Evolutionary conservation across 345 rosid species (phyloP).

Genomic region (Brassica nigra): DNA sequence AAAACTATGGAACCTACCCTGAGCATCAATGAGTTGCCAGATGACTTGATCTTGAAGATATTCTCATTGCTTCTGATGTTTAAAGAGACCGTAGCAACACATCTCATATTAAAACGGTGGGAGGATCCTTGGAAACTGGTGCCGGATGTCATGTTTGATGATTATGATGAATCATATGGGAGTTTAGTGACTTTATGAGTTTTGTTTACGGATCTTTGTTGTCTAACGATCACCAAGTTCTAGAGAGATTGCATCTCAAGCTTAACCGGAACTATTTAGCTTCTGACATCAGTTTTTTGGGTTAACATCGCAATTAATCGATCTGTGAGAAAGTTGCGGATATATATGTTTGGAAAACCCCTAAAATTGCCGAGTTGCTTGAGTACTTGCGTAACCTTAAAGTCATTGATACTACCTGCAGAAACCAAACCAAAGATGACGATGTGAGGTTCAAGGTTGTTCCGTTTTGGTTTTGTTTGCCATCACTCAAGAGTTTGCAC

Average conservation of each 20-base stretch:
- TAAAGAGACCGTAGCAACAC: neutral
- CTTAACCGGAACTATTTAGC: neutral
- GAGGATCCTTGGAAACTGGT: neutral
- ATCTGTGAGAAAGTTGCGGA: constrained; percentile 12
- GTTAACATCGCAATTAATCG: neutral
- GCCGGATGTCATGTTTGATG: constrained; percentile 6
- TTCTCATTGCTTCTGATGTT: constrained; percentile 15
- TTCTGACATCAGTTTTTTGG: neutral
- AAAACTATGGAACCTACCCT: neutral
- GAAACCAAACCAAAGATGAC: neutral
- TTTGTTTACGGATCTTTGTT: constrained; percentile 12
- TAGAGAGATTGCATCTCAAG: constrained; percentile 9
- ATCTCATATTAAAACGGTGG: constrained; percentile 18
- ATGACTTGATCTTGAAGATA: constrained; percentile 27
- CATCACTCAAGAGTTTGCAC: neutral
- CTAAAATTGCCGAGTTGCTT: constrained; percentile 7
- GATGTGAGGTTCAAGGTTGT: neutral
- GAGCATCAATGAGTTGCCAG: constrained; percentile 15
- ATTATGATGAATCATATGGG: neutral
- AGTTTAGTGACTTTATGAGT: neutral
- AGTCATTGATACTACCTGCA: neutral
- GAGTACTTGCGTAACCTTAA: constrained; percentile 5
- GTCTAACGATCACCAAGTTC: neutral
- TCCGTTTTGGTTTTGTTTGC: neutral
- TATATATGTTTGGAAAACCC: neutral